Base-by-base conservation (phyloP, 2,329 filamentous ascomycete genomes). In the Fusarium burgessii region DNA sequence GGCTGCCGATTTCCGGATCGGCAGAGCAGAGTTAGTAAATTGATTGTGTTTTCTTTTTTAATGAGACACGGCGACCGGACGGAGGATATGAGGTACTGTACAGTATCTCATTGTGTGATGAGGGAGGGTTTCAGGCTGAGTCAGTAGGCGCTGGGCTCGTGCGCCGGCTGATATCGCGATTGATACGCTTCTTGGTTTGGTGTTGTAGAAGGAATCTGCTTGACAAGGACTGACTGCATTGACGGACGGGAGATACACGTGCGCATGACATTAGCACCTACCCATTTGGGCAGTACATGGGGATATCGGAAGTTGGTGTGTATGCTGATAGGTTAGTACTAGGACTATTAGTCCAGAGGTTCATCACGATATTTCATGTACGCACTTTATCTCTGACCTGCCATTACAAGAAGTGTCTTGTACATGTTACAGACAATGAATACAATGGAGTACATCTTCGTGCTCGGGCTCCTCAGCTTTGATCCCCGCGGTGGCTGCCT, bases 211-310 rank as follows among this genome's bases (percentile, higher is more conserved):
- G 20, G 23, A 23, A 23, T 23, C 23, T 23, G 23, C 23, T 23
- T 23, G 23, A 23, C 23, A 23, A 23, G 23, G 23, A 23, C 23
- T 23, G 32, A 51, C 32, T 55, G 38, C 38, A 45, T 42, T 66
- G 60, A 60, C 32, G 36, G 55, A 51, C 43, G 54, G 47, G 49
- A 50, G 47, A 66, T 56, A 71, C 70, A 73, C 70, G 66, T 73
- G 70, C 63, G 67, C 70, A 71, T 71, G 49, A 62, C 66, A 71
- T 72, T 71, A 73, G 59, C 70, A 73, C 70, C 62, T 73, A 71
- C 70, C 66, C 40, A 45, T 49, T 60, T 70, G 45, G 70, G 70
- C 46, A 70, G 45, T 58, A 50, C 23, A 20, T 58, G 33, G 27
- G 43, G 17, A 57, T 47, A 25, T 42, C 11, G 47, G 52, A 57